phyloP scores from a whole-genome alignment of 805 yeast genomes.

The Pichia kluyveri region DNA sequence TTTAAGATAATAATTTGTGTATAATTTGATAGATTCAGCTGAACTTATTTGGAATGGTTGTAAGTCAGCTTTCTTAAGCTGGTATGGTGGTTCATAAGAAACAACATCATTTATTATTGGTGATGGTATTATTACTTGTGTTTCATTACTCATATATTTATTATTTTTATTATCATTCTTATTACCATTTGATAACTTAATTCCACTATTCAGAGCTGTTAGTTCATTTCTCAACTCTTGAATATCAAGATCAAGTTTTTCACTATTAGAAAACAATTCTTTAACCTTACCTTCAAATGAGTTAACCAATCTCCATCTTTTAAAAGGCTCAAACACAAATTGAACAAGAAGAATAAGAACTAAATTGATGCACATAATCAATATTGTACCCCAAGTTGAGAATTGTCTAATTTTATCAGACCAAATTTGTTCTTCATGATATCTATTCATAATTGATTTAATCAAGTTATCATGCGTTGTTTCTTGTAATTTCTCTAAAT shows the following conservation, averaged over 20 bases:
- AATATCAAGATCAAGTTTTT: conserved; percentile 13
- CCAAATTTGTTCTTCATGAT: conserved; percentile 97
- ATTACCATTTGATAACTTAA: not conserved
- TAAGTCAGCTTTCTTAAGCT: not conserved
- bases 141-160: not conserved
- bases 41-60: not conserved
- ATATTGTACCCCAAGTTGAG: conserved; percentile 94
- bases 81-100: not conserved
- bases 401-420: conserved; percentile 91
- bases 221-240: conserved; percentile 13
- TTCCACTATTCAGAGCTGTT: not conserved
- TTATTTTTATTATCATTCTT: too few species aligned
- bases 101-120: too few species aligned
- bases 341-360: conserved; percentile 74
- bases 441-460: conserved; percentile 73
- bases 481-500: conserved; percentile 56
- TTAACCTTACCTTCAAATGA: conserved; percentile 78
- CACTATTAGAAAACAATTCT: conserved; percentile 34
- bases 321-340: conserved; percentile 90
- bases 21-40: not conserved
- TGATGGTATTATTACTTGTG: not conserved
- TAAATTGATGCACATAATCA: conserved; percentile 80
- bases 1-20: not conserved
- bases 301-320: conserved; percentile 67
- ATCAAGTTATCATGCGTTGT: conserved; percentile 60